Base-by-base conservation (phyloP, 1,139 yeast genomes). In the Pichia sp. region DNA sequence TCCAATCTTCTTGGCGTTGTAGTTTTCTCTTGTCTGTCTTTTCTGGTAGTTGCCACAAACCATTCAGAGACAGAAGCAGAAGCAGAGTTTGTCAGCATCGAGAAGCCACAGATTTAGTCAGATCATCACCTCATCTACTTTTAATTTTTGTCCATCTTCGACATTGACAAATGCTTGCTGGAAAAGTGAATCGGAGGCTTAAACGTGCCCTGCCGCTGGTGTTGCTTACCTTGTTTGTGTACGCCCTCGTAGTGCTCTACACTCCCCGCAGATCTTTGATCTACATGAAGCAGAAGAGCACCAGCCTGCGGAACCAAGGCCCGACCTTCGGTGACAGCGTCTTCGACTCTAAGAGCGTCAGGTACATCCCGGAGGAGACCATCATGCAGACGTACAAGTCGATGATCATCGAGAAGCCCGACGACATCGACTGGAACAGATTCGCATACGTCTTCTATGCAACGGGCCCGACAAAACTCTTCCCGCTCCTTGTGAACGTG, bases 401-500 rank as follows among this genome's bases (percentile, higher is more conserved):
- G 37, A 25, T 41, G 41, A 23, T 34, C 21, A 46, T 52, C 28
- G 58, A 53, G 26, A 34, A 44, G 5, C 51, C 53, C 3, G 44
- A 47, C 13, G 34, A 26, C 1, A 48, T 61, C 6, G 51, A 59
- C 37, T 62, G 65, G 65, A 18, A 46, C 2, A 54, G 54, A 44
- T 49, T 48, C 8, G 81, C 81, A 0, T 78, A 78, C 58, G 76
- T 76, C 6, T 72, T 73, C 46, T 78, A 78, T 57, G 80, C 78
- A 1, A 75, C 82, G 0, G 67, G 70, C 44, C 53, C 65, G 1
- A 63, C 70, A 18, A 74, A 76, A 52, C 61, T 77, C 48, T 73
- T 80, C 52, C 73, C 74, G 43, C 70, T 76, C 3, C 55, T 78
- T 47, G 68, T 76, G 59, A 69, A 74, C 53, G 72, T 76, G 45